Conservation (phyloP, 805 yeast genomes). For the Cephaloascus fragrans region DNA sequence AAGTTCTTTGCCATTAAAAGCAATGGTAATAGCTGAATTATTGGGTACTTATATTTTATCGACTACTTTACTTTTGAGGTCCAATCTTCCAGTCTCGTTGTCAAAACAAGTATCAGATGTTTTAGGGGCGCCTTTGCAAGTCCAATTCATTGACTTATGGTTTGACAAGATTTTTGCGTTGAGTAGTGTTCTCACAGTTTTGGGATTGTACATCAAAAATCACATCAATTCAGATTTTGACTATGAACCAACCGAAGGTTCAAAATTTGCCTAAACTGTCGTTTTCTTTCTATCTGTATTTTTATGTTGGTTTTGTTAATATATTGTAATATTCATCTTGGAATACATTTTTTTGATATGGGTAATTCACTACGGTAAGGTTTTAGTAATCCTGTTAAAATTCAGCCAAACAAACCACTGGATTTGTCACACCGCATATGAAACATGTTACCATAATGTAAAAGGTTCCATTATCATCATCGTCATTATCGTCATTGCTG, state of each 20-base stretch:
- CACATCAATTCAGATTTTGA: constrained; percentile 5
- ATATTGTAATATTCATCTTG: no score
- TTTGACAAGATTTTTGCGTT: constrained; percentile 41
- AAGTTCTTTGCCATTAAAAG: constrained; percentile 17
- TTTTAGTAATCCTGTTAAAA: no score
- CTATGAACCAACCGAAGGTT: neutral
- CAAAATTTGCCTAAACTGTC: no score
- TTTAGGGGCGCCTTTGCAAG: constrained; percentile 18
- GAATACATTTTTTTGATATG: no score
- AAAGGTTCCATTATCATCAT: no score
- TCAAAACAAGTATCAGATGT: constrained; percentile 29
- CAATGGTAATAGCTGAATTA: constrained; percentile 31
- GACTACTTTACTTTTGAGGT: constrained; percentile 38
- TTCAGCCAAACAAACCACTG: no score
- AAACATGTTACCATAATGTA: no score
- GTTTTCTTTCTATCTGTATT: no score
- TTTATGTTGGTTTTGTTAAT: no score
- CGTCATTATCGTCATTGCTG: no score
- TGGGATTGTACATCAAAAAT: constrained; percentile 13
- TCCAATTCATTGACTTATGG: constrained; percentile 40
- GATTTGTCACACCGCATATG: no score
- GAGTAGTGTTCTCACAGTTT: constrained; percentile 24
- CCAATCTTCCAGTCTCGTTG: constrained; percentile 35
- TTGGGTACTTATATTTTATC: constrained; percentile 42
- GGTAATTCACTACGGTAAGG: no score